Conservation (phyloP, 2,329 filamentous ascomycete species). For the Periconia sp. region DNA sequence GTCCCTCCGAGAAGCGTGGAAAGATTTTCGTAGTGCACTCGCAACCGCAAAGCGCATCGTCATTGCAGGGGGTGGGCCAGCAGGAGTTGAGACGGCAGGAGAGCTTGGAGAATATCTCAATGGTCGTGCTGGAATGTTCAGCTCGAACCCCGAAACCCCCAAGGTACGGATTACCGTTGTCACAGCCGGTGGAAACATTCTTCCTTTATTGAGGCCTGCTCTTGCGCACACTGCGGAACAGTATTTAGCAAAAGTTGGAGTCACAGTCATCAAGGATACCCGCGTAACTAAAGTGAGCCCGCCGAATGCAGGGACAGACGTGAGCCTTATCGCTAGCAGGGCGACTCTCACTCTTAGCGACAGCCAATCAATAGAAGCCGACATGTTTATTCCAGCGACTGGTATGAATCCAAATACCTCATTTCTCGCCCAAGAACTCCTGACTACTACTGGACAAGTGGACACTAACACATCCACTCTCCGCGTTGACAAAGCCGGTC, state of each 20-base stretch:
- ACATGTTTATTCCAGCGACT: constrained; percentile 45
- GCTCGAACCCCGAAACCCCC: constrained; percentile 25
- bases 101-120: constrained; percentile 59
- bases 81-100: constrained; percentile 46
- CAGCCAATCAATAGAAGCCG: constrained; percentile 42
- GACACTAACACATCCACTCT: constrained; percentile 16
- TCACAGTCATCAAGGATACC: constrained; percentile 53
- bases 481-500: constrained; percentile 27
- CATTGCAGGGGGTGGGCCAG: constrained; percentile 44
- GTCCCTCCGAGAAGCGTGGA: constrained; percentile 30
- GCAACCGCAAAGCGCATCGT: constrained; percentile 39
- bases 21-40: constrained; percentile 47
- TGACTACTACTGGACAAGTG: constrained; percentile 11
- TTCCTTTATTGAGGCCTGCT: constrained; percentile 33
- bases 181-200: constrained; percentile 33
- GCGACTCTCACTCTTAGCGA: constrained; percentile 49
- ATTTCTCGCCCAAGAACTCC: constrained; percentile 32
- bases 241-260: constrained; percentile 52
- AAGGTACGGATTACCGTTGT: constrained; percentile 47
- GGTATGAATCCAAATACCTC: constrained; percentile 40
- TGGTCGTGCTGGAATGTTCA: constrained; percentile 50
- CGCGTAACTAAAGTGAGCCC: constrained; percentile 44
- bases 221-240: constrained; percentile 38
- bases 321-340: constrained; percentile 43
- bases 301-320: constrained; percentile 23